Evolutionary conservation across 192 early-diverging fungal species (phyloP), one percentile per base, ranked within the genome.

Genomic region (Jimgerdemannia flammicorona): DNA sequence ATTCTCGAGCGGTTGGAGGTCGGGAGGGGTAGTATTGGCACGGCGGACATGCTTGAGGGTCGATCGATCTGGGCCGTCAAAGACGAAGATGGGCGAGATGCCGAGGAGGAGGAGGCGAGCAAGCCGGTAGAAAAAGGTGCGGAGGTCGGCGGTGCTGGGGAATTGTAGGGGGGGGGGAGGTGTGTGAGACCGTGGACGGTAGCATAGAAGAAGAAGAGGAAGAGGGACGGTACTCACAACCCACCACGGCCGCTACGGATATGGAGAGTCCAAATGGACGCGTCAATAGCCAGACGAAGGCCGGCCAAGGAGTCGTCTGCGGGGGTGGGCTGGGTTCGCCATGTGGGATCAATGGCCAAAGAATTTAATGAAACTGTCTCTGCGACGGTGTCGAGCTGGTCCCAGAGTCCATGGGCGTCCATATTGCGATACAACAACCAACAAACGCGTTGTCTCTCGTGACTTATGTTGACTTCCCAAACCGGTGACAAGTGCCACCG

Each of bases 51-150:
- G 67, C 64, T 80, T 80, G 4, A 68, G 41, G 29, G 17, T 18
- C 0, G 79, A 75, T 66, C 76, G 42, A 4, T 67, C 29, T 2
- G 64, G n/a, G 2, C 79, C 79, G 19, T 81, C 79, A 59, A 81
- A 81, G 14, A 81, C 79, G 18, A 81, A 81, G 3, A 81, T 73
- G 1, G 79, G 76, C 41, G 67, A 69, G 17, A 81, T 72, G 17
- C 79, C 79, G 3, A 77, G 11, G 10, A 64, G 41, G 69, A 70
- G 74, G 3, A 81, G 29, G 7, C 79, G 71, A 14, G 69, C 66
- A 3, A 75, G 64, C 3, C 79, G 75, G 17, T 70, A 74, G 29
- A 81, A 81, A n/a, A n/a, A n/a, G 43, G 77, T 68, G 11, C 49
- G 54, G 40, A 19, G 42, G 4, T 4, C 7, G 42, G 44, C 40